Percentiles rank a stretch among this genome's conserved stretches.
Evolutionary conservation across 108 stramenopile genomes (phyloP).

Genomic region (Pseudonitzschia pungens): DNA sequence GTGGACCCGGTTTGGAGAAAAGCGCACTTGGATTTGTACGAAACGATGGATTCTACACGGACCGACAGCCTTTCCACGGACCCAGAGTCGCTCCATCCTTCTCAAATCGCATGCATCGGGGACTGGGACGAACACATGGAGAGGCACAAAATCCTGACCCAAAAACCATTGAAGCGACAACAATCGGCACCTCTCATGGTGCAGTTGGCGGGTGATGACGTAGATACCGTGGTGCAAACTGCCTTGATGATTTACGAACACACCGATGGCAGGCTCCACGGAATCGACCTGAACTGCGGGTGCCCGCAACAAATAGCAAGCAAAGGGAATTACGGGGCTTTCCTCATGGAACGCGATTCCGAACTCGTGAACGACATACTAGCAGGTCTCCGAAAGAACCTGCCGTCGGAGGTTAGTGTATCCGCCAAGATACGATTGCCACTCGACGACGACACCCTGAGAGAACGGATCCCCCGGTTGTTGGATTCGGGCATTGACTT

Average conservation of each 20-base stretch:
- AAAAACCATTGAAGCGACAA: slow-evolving; percentile 23
- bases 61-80: slow-evolving; percentile 19
- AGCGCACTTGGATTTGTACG: slow-evolving; percentile 74
- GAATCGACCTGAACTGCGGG: slow-evolving; percentile 95
- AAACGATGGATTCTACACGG: slow-evolving; percentile 16
- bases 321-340: slow-evolving; percentile 95
- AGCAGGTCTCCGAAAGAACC: slow-evolving; percentile 44
- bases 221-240: slow-evolving; percentile 66
- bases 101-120: slow-evolving; percentile 39
- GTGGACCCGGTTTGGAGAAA: slow-evolving; percentile 52
- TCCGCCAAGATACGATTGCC: slow-evolving; percentile 84
- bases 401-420: slow-evolving; percentile 60
- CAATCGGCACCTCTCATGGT: slow-evolving; percentile 62
- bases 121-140: background rate
- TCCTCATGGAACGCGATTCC: slow-evolving; percentile 86
- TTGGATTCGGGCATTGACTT: slow-evolving; percentile 84
- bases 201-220: slow-evolving; percentile 94
- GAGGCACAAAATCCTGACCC: slow-evolving; percentile 6
- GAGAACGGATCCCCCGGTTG: slow-evolving; percentile 54
- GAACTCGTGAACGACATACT: slow-evolving; percentile 53
- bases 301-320: slow-evolving; percentile 96
- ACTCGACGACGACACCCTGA: slow-evolving; percentile 36
- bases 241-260: slow-evolving; percentile 74
- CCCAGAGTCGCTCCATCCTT: slow-evolving; percentile 15
- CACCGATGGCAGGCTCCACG: slow-evolving; percentile 26